Base-by-base conservation (phyloP, 1,284 basidiomycete species). In the Malassezia equina region DNA sequence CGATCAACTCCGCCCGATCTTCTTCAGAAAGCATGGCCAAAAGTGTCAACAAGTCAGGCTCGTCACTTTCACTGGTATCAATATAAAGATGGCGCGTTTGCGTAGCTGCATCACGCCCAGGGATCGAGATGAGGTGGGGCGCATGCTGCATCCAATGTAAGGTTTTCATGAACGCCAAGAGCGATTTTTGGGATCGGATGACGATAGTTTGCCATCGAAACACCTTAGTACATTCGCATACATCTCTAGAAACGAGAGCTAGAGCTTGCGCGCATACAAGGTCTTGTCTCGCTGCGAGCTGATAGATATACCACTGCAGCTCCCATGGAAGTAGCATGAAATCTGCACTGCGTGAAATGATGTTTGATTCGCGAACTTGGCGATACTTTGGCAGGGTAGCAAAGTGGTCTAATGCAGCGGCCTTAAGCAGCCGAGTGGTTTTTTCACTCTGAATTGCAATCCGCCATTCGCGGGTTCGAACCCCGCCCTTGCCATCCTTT, bases 171-270 rank as follows among this genome's bases (percentile, higher is more conserved):
- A 63, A 32, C 11, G 32, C 17, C 11, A 50, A 13, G 13, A 64
- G 13, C n/a, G 58, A 45, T 6, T 36, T 0, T 1, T 15, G 17
- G 5, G 19, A 41, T 13, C 55, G 56, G 11, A 56, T 44, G 5
- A 60, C 33, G 33, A 67, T 34, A 5, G 64, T 61, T 21, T 50
- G 54, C 66, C 66, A 67, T 25, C 66, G 55, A 13, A 57, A 56
- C 6, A 43, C 29, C 2, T 52, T 48, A 0, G 64, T 67, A 55
- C 55, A 62, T 2, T 21, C 7, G 39, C 64, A 68, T 27, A 62
- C 58, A 12, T 39, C 15, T 28, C 56, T 59, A 15, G 64, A 66
- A n/a, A 66, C 63, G 19, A 52, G 55, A 0, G 66, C 64, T 19
- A 65, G 62, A 2, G 56, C 32, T 25, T 61, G 56, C 0, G 66